Evolutionary conservation across 495 filamentous ascomycete genomes (phyloP), one percentile per base, ranked within the genome.

Genomic region (Aspergillus steynii): DNA sequence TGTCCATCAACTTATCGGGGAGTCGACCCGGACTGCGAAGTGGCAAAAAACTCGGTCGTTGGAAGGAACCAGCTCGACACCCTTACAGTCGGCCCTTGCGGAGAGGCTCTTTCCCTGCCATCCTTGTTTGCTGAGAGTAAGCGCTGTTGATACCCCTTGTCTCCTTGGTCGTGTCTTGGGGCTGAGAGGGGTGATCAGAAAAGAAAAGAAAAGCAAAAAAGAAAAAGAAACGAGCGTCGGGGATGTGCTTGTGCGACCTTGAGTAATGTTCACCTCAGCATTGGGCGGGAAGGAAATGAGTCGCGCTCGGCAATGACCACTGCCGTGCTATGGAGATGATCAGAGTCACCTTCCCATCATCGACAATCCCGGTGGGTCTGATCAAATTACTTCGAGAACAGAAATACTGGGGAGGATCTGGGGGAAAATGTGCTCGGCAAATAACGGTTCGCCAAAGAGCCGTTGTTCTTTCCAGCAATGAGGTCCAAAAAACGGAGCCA

Each of bases 11-110:
- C 4, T 42, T 7, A 32, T 32, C 3, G 31, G 31, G 7, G 3
- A 32, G 31, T 32, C 31, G 3, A 10, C 9, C 37, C 14, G 37
- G 12, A 12, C 7, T 42, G 7, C 9, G 14, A 3, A 42, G 37
- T 42, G 37, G 37, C 37, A 4, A 42, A 14, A 42, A 14, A 3
- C 37, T 12, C 37, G 4, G 37, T 15, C 37, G 3, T 42, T 12
- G 9, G 37, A 34, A 34, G 31, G 6, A 9, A 34, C 31, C 37
- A 42, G 37, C 37, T 42, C 37, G 12, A 42, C 37, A 42, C 32
- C 28, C 52, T 32, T 54, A 8, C 52, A 54, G 34, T 25, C 52
- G 14, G 52, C 52, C 52, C 52, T 54, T 54, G 52, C 52, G 29
- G 52, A 42, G 9, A 42, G 37, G 9, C 9, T 12, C 12, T 42